Percentiles rank a stretch among this genome's conserved stretches.
These are phyloP conservation scores for Colletotrichum scovillei DNA, from an alignment of 2,329 filamentous ascomycete species.

Conservation along the genomic window DNA sequence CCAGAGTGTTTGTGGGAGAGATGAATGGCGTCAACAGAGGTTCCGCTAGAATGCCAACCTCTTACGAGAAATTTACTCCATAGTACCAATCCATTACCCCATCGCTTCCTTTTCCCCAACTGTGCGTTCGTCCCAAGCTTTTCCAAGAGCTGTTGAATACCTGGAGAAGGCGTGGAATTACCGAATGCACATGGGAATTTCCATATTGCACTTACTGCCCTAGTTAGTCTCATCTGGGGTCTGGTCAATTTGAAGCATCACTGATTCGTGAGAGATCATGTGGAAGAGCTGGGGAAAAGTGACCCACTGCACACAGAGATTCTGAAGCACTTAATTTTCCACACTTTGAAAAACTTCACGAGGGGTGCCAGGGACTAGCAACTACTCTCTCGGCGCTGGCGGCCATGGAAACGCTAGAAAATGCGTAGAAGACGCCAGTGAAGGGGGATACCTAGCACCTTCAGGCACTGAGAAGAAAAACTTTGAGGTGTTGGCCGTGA, in stretches of 20 bases:
- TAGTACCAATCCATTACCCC: slow-evolving; percentile 8
- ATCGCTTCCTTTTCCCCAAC: slow-evolving; percentile 17
- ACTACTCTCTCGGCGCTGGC: background rate
- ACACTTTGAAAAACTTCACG: background rate
- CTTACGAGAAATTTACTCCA: slow-evolving; percentile 30
- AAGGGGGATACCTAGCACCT: background rate
- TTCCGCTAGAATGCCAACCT: slow-evolving; percentile 19
- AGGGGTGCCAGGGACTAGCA: background rate
- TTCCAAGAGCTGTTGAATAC: background rate
- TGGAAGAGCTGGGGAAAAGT: slow-evolving; percentile 3
- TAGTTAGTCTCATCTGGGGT: background rate
- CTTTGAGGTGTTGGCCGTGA: background rate
- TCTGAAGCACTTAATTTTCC: background rate
- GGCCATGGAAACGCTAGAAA: slow-evolving; percentile 30
- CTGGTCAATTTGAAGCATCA: background rate
- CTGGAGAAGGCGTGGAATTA: background rate
- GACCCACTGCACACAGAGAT: background rate
- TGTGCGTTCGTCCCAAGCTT: slow-evolving; percentile 1
- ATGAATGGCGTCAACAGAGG: slow-evolving; percentile 4
- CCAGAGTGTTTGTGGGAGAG: background rate
- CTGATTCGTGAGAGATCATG: background rate
- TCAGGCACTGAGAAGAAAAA: background rate
- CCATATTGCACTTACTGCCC: slow-evolving; percentile 9
- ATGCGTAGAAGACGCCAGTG: slow-evolving; percentile 16
- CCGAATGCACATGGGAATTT: background rate